Conservation (phyloP, 2,329 filamentous ascomycete genomes). For the Trichoderma endophyticum region DNA sequence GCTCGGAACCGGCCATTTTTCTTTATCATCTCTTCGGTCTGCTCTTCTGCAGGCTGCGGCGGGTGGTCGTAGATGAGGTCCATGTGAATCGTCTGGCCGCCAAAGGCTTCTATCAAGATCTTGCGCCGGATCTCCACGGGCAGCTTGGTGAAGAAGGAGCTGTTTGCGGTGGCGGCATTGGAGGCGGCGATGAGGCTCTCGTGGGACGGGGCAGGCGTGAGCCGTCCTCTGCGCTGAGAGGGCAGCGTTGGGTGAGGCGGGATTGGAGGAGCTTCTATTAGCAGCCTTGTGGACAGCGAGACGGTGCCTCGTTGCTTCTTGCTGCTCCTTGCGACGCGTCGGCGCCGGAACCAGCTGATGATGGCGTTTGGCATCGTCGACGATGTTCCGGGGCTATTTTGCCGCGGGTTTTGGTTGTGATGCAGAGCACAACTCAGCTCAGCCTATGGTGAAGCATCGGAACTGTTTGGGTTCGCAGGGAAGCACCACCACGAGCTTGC, state of each 20-base stretch:
- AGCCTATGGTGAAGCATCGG: neutral
- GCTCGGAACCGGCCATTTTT: neutral
- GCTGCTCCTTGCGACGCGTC: slow-evolving; percentile 3
- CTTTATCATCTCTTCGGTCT: neutral
- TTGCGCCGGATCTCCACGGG: slow-evolving; percentile 35
- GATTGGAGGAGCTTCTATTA: neutral
- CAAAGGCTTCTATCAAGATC: slow-evolving; percentile 28
- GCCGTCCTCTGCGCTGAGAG: neutral
- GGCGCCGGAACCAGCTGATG: slow-evolving; percentile 13
- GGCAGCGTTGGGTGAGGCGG: slow-evolving; percentile 16
- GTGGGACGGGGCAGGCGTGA: slow-evolving; percentile 14
- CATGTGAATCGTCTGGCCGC: slow-evolving; percentile 25
- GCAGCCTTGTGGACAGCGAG: neutral
- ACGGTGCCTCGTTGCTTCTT: neutral
- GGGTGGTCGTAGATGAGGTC: slow-evolving; percentile 25
- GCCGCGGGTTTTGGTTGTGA: neutral
- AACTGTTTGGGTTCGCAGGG: neutral
- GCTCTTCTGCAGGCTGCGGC: neutral
- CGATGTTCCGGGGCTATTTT: neutral
- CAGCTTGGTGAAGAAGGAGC: slow-evolving; percentile 31
- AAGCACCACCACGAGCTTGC: neutral
- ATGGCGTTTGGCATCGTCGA: slow-evolving; percentile 16
- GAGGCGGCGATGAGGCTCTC: slow-evolving; percentile 3
- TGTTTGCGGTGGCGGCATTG: slow-evolving; percentile 9
- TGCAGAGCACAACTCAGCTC: neutral